A percentile compares a stretch with the other conserved stretches of the same genome.
Evolutionary conservation across 1,284 basidiomycete species (phyloP).

Genomic region (Ceratobasidium sp.): DNA sequence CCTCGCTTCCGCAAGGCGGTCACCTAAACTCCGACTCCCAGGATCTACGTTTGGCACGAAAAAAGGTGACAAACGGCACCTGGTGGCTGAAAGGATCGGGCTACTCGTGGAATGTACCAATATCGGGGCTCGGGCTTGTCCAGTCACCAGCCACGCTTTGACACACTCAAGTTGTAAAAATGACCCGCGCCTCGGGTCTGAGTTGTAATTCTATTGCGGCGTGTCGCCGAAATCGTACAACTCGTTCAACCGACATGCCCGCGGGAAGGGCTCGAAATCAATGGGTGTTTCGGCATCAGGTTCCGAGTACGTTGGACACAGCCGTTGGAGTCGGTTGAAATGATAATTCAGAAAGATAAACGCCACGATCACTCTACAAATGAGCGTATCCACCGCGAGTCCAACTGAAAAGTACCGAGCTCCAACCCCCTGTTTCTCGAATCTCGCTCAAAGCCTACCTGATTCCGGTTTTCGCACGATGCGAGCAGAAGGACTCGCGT

Average conservation of each 20-base stretch:
- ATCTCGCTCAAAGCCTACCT: too few species aligned
- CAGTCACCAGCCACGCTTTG: neutral
- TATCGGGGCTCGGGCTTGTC: neutral
- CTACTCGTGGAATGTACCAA: neutral
- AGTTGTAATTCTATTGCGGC: neutral
- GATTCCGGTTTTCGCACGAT: too few species aligned
- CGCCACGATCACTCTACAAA: neutral
- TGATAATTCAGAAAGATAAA: neutral
- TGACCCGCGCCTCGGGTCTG: neutral
- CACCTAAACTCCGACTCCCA: neutral
- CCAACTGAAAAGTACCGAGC: too few species aligned
- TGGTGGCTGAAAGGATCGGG: too few species aligned
- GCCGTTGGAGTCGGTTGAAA: neutral
- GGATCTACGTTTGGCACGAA: too few species aligned
- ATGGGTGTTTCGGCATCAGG: conserved; percentile 4
- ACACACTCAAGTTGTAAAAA: neutral
- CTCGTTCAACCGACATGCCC: neutral
- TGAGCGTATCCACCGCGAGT: neutral
- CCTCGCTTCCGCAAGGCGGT: neutral
- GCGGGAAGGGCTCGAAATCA: neutral
- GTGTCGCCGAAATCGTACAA: neutral
- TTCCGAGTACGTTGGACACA: neutral
- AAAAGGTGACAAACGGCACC: too few species aligned
- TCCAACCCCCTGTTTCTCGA: too few species aligned
- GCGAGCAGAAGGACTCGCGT: too few species aligned